Conservation (phyloP, 1,284 basidiomycete genomes). For the Cystobasidium slooffiae region DNA sequence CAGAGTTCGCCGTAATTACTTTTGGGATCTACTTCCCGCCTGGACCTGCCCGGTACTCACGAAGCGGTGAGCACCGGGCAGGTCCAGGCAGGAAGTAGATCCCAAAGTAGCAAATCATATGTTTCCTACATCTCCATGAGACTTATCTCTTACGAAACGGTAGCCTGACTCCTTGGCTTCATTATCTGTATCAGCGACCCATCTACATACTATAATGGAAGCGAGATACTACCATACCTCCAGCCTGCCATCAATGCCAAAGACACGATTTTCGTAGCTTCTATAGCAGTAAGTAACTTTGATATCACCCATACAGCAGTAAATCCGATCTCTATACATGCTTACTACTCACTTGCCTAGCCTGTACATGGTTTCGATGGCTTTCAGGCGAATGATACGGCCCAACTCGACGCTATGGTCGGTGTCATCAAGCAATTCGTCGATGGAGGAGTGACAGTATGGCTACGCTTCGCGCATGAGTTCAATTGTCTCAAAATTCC, state of each 20-base stretch:
- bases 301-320: not conserved
- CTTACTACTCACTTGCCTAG: not conserved
- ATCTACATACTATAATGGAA: slow-evolving; percentile 37
- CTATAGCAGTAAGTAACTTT: slow-evolving; percentile 16
- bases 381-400: slow-evolving; percentile 49
- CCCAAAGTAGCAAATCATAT: too few relatives aligned
- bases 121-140: too few relatives aligned
- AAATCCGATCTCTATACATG: not conserved
- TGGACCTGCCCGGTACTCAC: too few relatives aligned
- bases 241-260: slow-evolving; percentile 29
- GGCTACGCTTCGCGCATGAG: slow-evolving; percentile 54
- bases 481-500: slow-evolving; percentile 47
- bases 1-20: too few relatives aligned
- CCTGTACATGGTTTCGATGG: slow-evolving; percentile 50
- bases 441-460: slow-evolving; percentile 57
- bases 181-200: slow-evolving; percentile 6
- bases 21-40: too few relatives aligned
- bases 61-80: too few relatives aligned
- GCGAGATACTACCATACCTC: slow-evolving; percentile 27
- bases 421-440: slow-evolving; percentile 57
- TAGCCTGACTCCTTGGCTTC: not conserved
- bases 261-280: slow-evolving; percentile 37
- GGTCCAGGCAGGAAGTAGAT: too few relatives aligned
- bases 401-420: slow-evolving; percentile 55
- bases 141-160: not conserved